phyloP scores from a whole-genome alignment of 495 filamentous ascomycete genomes.

The Aspergillus affinis region DNA sequence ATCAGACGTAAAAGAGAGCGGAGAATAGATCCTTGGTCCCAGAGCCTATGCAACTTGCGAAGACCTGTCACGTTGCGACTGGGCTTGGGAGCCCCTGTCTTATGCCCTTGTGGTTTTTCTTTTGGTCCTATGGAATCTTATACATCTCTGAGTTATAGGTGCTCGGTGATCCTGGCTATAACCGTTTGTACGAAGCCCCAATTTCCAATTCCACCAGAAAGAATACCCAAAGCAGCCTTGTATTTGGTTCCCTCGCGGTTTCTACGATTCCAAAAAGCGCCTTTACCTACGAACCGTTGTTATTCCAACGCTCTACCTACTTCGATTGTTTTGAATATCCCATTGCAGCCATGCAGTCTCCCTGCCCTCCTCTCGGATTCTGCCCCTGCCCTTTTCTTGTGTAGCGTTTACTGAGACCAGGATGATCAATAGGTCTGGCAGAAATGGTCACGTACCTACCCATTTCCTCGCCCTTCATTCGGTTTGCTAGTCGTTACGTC shows the following conservation, averaged over 20 bases:
- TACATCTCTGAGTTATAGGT: slow-evolving; percentile 47
- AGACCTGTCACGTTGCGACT: too few relatives aligned
- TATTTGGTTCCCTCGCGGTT: background rate
- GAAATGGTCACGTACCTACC: slow-evolving; percentile 85
- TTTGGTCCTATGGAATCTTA: slow-evolving; percentile 23
- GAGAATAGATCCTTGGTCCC: background rate
- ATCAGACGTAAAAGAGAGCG: background rate
- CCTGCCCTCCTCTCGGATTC: slow-evolving; percentile 1
- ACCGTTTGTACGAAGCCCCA: slow-evolving; percentile 53
- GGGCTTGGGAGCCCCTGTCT: background rate
- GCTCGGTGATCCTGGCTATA: slow-evolving; percentile 66
- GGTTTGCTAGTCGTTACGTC: slow-evolving; percentile 77
- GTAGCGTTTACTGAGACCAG: slow-evolving; percentile 20
- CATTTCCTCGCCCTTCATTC: slow-evolving; percentile 79
- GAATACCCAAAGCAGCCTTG: background rate
- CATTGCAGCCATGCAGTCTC: slow-evolving; percentile 8
- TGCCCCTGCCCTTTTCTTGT: slow-evolving; percentile 6
- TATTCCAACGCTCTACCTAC: background rate
- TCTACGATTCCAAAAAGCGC: background rate
- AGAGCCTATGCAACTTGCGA: too few relatives aligned
- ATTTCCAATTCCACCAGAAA: slow-evolving; percentile 7
- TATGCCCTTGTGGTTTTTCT: background rate
- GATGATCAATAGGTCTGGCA: slow-evolving; percentile 53
- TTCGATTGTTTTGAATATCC: background rate
- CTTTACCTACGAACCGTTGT: background rate